A percentile compares a stretch with the other conserved stretches of the same genome.
phyloP scores from a whole-genome alignment of 441 rosid genomes.

The Oxalis stricta region DNA sequence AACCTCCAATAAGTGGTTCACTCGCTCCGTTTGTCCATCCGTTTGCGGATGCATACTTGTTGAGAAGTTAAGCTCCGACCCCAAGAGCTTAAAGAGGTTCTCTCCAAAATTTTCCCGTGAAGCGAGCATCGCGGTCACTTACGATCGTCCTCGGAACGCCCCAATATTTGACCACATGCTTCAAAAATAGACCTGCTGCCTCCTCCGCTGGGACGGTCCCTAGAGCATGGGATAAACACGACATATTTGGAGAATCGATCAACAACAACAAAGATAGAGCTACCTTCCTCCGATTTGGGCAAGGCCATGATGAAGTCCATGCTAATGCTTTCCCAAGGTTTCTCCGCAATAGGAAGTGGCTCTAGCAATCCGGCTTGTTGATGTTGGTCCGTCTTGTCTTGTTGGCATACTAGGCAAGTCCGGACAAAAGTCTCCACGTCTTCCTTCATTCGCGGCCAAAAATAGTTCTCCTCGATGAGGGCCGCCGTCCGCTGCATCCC shows the following conservation, averaged over 20 bases:
- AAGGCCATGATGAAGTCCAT: no score
- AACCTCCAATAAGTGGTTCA: no score
- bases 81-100: background rate
- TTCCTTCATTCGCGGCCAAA: background rate
- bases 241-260: no score
- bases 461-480: background rate
- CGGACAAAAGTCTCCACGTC: background rate
- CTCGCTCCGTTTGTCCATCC: background rate
- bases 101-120: background rate
- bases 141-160: background rate
- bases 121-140: background rate
- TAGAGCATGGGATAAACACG: background rate
- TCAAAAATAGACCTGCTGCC: rapidly evolving
- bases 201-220: background rate
- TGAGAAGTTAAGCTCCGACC: background rate
- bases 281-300: no score
- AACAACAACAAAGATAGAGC: no score
- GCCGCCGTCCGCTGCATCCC: background rate
- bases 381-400: no score
- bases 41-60: background rate
- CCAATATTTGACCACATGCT: no score
- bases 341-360: no score
- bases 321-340: no score
- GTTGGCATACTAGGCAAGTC: background rate
- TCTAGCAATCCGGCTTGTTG: no score